A percentile compares a stretch with the other conserved stretches of the same genome.
These are phyloP conservation scores for Beauveria brongniartii DNA, from an alignment of 2,329 filamentous ascomycete species.

Conservation along the genomic window DNA sequence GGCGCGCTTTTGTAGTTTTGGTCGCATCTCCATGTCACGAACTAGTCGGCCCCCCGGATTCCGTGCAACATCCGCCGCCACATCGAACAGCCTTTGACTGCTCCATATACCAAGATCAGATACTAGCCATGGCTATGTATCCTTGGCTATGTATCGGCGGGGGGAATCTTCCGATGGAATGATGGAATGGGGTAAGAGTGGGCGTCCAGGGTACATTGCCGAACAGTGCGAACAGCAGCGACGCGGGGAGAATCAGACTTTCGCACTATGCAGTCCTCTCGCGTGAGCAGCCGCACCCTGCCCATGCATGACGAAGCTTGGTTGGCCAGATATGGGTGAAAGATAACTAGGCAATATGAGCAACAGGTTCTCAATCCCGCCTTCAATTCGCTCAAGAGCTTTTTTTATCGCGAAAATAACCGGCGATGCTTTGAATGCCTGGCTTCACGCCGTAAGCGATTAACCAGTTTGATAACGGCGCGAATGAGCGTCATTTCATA, in stretches of 20 bases:
- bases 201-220: slow-evolving; percentile 5
- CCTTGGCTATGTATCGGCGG: slow-evolving; percentile 3
- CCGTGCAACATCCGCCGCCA: slow-evolving; percentile 3
- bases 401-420: neutral
- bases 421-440: neutral
- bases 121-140: neutral
- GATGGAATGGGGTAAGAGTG: neutral
- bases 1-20: slow-evolving; percentile 8
- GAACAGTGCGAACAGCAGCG: slow-evolving; percentile 3
- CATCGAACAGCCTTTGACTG: neutral
- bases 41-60: neutral
- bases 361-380: no score
- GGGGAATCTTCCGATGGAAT: neutral
- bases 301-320: neutral
- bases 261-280: neutral
- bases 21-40: neutral
- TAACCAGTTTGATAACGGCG: neutral
- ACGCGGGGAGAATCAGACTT: neutral
- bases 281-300: neutral
- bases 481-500: neutral
- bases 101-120: neutral
- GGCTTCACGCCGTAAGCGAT: neutral
- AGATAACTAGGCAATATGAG: no score
- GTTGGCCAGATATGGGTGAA: neutral
- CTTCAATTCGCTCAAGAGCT: neutral